phyloP scores from a whole-genome alignment of 345 rosid genomes.

The Hevea brasiliensis region DNA sequence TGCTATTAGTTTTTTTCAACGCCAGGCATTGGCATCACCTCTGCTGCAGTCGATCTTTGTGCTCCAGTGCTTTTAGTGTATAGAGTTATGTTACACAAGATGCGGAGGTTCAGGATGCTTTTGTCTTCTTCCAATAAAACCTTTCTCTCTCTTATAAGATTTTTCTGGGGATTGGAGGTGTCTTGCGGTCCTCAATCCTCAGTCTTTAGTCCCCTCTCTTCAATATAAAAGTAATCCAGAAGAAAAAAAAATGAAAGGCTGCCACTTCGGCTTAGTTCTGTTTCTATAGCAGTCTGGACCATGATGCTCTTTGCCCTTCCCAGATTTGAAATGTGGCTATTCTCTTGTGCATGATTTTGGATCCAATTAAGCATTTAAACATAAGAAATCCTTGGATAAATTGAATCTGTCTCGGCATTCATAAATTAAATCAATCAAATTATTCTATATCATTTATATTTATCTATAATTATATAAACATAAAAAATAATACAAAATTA shows the following conservation, averaged over 20 bases:
- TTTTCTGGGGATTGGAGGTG: no score
- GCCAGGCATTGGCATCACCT: no score
- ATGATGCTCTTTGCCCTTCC: conserved; percentile 1
- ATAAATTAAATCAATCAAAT: no score
- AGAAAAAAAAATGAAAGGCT: conserved; percentile 10
- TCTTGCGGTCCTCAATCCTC: no score
- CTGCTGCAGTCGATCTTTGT: conserved; percentile 1
- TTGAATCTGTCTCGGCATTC: no score
- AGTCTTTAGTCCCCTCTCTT: no score
- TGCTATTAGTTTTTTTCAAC: no score
- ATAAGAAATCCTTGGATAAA: no score
- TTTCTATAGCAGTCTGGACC: neutral
- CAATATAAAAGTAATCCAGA: neutral
- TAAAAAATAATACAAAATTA: no score
- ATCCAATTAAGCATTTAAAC: neutral
- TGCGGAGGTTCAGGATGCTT: conserved; percentile 16
- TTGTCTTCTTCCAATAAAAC: conserved; percentile 39
- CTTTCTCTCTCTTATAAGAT: conserved; percentile 19
- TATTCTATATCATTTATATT: no score
- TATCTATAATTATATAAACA: no score
- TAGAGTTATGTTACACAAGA: conserved; percentile 7
- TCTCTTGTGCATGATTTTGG: neutral
- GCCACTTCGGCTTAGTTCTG: conserved; percentile 8
- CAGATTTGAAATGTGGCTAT: neutral
- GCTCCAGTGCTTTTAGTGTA: conserved; percentile 9